A percentile compares a stretch with the other conserved stretches of the same genome.
Conservation (phyloP, 768 basidiomycete genomes). For the Hericium erinaceus region DNA sequence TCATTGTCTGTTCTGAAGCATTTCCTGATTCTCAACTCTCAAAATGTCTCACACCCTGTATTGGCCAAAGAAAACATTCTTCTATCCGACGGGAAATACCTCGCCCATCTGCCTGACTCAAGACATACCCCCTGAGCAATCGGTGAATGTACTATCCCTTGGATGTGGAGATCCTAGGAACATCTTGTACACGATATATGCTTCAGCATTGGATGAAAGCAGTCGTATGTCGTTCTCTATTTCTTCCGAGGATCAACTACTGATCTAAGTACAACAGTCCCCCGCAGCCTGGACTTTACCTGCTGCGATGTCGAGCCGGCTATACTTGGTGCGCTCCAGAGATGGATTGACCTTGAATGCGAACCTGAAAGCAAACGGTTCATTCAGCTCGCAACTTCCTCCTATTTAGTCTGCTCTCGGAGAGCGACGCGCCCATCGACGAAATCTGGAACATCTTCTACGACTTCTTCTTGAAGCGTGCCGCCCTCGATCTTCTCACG, state of each 20-base stretch:
- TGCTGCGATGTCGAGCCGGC: slow-evolving; percentile 43
- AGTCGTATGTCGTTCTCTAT: neutral
- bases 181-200: slow-evolving; percentile 39
- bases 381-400: slow-evolving; percentile 38
- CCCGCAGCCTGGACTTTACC: slow-evolving; percentile 35
- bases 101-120: slow-evolving; percentile 40
- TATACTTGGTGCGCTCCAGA: slow-evolving; percentile 29
- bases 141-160: slow-evolving; percentile 41
- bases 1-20: neutral
- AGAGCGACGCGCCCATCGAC: slow-evolving; percentile 15
- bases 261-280: neutral
- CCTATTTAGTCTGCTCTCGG: slow-evolving; percentile 33
- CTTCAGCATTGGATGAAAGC: slow-evolving; percentile 11
- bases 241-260: neutral
- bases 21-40: neutral
- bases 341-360: neutral
- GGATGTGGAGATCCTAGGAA: slow-evolving; percentile 51
- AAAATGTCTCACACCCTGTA: slow-evolving; percentile 37
- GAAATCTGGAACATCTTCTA: slow-evolving; percentile 40
- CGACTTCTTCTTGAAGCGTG: slow-evolving; percentile 36
- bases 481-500: slow-evolving; percentile 22
- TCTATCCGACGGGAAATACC: slow-evolving; percentile 55
- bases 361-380: neutral
- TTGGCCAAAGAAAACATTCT: slow-evolving; percentile 37
- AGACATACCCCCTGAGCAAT: slow-evolving; percentile 35